Base-by-base conservation (phyloP, 352 stramenopile genomes). In the Pythium guiyangense region DNA sequence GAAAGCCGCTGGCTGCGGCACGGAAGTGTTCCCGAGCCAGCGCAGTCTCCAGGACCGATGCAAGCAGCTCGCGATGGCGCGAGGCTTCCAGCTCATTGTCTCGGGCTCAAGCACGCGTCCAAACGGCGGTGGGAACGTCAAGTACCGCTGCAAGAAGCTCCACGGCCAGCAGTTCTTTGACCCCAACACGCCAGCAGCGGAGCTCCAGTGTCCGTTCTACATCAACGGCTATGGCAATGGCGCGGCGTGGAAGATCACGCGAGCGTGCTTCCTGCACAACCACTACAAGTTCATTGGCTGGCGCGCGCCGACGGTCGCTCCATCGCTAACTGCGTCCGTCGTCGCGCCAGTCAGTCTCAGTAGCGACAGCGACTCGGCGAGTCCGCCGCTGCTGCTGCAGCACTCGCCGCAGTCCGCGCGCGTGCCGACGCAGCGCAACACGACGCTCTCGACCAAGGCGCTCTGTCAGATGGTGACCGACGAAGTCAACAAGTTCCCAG, bases 211-310 rank as follows among this genome's bases (percentile, higher is more conserved):
- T 37, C 79, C 82, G 6, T 92, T 92, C 57, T 92, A 92, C 67
- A 79, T 92, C 26, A 92, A 92, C 48, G 79, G 79, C 52, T 92
- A 84, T 61, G 82, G 79, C 47, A 80, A 80, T 29, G 72, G 79
- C 9, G n/a, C 60, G 1, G 56, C 64, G 6, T 92, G 82, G 82
- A 92, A 92, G 60, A 75, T 92, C 63, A 92, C 82, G 42, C 69
- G 77, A 18, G 82, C 75, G 20, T 88, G 77, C 54, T 87, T 88
- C 42, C 34, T 90, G 56, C 82, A 92, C 55, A 92, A 92, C 68
- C 82, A 92, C 68, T 88, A 88, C 74, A 92, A 92, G 67, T 92
- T 90, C 54, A 88, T 92, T 22, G 81, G 81, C 49, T 82, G 74
- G 64, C 68, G 77, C 2, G 54, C 69, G 14, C 57, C 60, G 25